Evolutionary conservation across 2,329 filamentous ascomycete species (phyloP), one percentile per base, ranked within the genome.

Genomic region (Fusarium odoratissimum): DNA sequence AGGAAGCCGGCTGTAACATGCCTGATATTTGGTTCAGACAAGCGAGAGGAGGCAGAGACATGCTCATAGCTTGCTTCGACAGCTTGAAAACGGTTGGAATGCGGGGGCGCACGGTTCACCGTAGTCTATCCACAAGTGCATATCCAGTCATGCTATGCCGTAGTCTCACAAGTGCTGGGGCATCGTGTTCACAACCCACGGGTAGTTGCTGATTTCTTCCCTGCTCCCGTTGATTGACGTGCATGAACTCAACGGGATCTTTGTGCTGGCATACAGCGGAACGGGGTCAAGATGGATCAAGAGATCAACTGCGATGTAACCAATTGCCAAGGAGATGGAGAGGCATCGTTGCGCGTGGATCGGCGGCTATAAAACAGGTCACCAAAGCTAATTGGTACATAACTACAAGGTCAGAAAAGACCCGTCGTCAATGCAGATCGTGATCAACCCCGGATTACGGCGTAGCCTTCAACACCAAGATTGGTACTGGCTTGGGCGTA

Each of bases 41-140:
- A 42, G 21, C 19, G 12, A n/a, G n/a, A 49, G 40, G 45, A 44
- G 42, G 21, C 25, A 38, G 28, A 41, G 41, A 5, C 16, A 25
- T 35, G 52, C 41, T 44, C 58, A 69, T 59, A 37, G 46, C 31
- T 40, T 23, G 35, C 33, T 46, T 52, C 16, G 33, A 35, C 45
- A 60, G 23, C 28, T 67, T 71, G 41, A 58, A 60, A 73, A 59
- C 70, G 67, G 62, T 59, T 72, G 66, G 70, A 68, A 73, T 73
- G 70, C 70, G 70, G 71, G 70, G 71, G 67, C 66, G 71, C 71
- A 73, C 71, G 66, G 71, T 58, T 58, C 66, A 71, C 45, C n/a
- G 37, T 48, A 42, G n/a, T n/a, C 31, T n/a, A 45, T 30, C 40
- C 40, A 48, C 38, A 51, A 23, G n/a, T 33, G 56, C 60, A 25